A percentile compares a stretch with the other conserved stretches of the same genome.
Evolutionary conservation across 2,329 filamentous ascomycete species (phyloP).

Genomic region (Microdochium paspali): DNA sequence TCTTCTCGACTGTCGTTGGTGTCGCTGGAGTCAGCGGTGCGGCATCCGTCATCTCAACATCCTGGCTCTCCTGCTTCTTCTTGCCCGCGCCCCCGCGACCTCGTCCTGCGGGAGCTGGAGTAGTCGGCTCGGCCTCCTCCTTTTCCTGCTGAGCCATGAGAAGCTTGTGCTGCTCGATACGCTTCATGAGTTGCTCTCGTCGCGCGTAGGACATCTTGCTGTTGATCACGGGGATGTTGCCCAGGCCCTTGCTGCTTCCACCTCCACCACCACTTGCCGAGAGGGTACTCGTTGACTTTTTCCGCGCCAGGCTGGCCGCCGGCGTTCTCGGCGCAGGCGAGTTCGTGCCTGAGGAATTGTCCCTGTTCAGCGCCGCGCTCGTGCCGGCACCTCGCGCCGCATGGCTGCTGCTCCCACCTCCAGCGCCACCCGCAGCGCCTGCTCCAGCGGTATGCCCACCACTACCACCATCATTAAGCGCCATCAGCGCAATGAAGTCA

Average conservation of each 20-base stretch:
- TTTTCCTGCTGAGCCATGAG: not conserved
- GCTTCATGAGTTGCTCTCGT: not conserved
- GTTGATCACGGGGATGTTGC: not conserved
- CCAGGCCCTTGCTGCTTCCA: not conserved
- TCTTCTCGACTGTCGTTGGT: not conserved
- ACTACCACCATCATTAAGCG: constrained; percentile 25
- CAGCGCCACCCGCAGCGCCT: too few relatives aligned
- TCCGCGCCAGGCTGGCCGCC: not conserved
- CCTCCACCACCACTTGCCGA: too few relatives aligned
- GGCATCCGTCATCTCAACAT: constrained; percentile 32
- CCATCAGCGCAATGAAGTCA: constrained; percentile 61
- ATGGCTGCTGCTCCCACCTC: not conserved
- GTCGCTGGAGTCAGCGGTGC: constrained; percentile 3
- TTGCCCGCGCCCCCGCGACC: constrained; percentile 5
- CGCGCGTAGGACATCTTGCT: constrained; percentile 1
- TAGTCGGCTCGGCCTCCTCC: constrained; percentile 5
- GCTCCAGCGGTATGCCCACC: constrained; percentile 10
- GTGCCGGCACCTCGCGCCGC: not conserved
- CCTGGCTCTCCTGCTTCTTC: constrained; percentile 16
- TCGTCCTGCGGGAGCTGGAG: not conserved
- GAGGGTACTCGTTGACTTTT: not conserved
- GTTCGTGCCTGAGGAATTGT: not conserved
- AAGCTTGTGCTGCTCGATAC: not conserved
- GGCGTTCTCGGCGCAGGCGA: not conserved
- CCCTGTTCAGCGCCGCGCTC: not conserved